A percentile compares a stretch with the other conserved stretches of the same genome.
phyloP scores from a whole-genome alignment of 2,329 filamentous ascomycete species.

The Colletotrichum chrysophilum region DNA sequence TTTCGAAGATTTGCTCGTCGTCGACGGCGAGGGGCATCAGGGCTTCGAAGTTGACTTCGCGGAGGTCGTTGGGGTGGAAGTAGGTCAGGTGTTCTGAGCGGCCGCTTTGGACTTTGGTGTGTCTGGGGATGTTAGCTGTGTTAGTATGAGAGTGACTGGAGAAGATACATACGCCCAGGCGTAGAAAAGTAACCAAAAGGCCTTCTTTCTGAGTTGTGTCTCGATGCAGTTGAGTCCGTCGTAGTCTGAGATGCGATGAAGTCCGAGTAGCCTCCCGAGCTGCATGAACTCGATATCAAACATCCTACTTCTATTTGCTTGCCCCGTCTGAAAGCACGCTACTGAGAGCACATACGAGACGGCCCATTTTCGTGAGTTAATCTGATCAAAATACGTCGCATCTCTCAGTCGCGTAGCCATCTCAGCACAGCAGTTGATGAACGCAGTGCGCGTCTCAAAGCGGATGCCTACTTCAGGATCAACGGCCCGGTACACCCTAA shows the following conservation, averaged over 20 bases:
- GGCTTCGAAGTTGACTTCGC: conserved; percentile 34
- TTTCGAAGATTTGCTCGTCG: conserved; percentile 36
- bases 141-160: neutral
- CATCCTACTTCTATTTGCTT: conserved; percentile 39
- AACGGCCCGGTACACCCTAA: conserved; percentile 27
- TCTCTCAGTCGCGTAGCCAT: conserved; percentile 26
- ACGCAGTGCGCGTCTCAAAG: conserved; percentile 27
- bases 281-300: conserved; percentile 39
- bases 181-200: conserved; percentile 40
- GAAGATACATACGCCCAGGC: conserved; percentile 25
- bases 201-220: conserved; percentile 39
- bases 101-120: conserved; percentile 25
- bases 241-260: conserved; percentile 36
- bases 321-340: conserved; percentile 37
- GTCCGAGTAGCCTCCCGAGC: conserved; percentile 33
- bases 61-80: conserved; percentile 31
- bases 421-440: conserved; percentile 31
- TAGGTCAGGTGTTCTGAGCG: conserved; percentile 28
- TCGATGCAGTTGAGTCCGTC: conserved; percentile 35
- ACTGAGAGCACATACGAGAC: conserved; percentile 35
- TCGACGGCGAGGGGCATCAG: conserved; percentile 35
- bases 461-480: conserved; percentile 22
- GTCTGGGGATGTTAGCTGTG: conserved; percentile 1
- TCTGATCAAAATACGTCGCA: conserved; percentile 28
- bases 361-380: conserved; percentile 39